Base-by-base conservation (phyloP, 768 basidiomycete species). In the Termitomyces sp. region DNA sequence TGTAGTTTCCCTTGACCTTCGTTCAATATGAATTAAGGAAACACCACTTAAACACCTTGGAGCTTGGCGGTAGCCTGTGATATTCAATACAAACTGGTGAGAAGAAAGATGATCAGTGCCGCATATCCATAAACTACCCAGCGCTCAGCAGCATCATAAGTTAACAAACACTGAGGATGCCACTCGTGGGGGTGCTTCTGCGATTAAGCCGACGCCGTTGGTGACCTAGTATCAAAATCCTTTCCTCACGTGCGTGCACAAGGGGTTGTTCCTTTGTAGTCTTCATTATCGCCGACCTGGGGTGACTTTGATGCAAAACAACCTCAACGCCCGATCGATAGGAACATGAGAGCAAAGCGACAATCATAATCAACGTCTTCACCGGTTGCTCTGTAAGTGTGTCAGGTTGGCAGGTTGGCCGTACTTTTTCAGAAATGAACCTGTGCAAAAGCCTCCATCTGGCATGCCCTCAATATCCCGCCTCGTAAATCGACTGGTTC, bases 401-500 rank as follows among this genome's bases (percentile, higher is more conserved):
- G 47, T 43, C 41, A 43, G 41, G 41, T n/a, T 20, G 41, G 7
- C 18, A 18, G 18, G 18, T 30, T 10, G 10, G 6, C 33, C 2
- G 12, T 50, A 8, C 32, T 3, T 32, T 12, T 33, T 10, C n/a
- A 9, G 10, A 20, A 50, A 20, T 23, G 28, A 49, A 49, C 30
- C 33, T 20, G 20, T 50, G n/a, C 50, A 35, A 13, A 40, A 32
- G 18, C 30, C 30, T 32, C 28, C 30, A 49, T 32, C 48, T 49
- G 16, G 9, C 28, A 62, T 62, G 61, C n/a, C 57, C 30, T 50
- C 56, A 10, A 52, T 63, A 23, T 43, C 59, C 18, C 41, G 38
- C 46, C 53, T 63, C 18, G 59, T 50, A 14, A 58, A 60, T 26
- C 59, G 56, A 35, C 28, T 60, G 0, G 36, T 60, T 26, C 47